Percentiles rank a stretch among this genome's conserved stretches.
Conservation (phyloP, 768 basidiomycete species). For the Cystobasidiopsis lactophilus region DNA sequence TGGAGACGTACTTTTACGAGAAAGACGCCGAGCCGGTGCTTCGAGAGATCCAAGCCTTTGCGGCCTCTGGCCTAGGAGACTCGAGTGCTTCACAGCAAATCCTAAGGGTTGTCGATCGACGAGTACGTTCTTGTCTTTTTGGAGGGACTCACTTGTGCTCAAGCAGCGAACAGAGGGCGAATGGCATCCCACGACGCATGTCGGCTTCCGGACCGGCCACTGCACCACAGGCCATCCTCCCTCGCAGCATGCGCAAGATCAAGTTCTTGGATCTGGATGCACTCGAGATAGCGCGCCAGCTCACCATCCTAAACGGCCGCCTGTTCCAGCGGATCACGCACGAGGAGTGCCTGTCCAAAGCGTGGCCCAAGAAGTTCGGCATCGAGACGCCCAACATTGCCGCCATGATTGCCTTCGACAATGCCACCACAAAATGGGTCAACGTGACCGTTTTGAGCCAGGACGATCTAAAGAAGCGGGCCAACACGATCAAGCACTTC, state of each 20-base stretch:
- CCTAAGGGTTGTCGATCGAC: slow-evolving; percentile 16
- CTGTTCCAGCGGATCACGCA: slow-evolving; percentile 72
- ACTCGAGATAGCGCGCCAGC: slow-evolving; percentile 70
- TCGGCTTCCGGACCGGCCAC: slow-evolving; percentile 19
- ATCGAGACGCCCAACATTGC: slow-evolving; percentile 45
- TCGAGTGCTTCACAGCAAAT: slow-evolving; percentile 15
- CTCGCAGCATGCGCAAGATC: slow-evolving; percentile 48
- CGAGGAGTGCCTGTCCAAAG: slow-evolving; percentile 58
- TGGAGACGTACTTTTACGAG: slow-evolving; percentile 52
- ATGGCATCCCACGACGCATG: slow-evolving; percentile 9
- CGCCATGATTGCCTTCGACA: slow-evolving; percentile 65
- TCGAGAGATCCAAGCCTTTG: slow-evolving; percentile 58
- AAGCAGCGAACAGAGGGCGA: neutral
- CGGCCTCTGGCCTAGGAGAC: slow-evolving; percentile 15
- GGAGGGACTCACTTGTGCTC: neutral
- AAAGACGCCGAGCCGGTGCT: slow-evolving; percentile 67
- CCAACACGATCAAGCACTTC: slow-evolving; percentile 62
- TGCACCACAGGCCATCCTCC: slow-evolving; percentile 50
- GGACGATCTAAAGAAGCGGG: slow-evolving; percentile 65
- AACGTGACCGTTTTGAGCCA: slow-evolving; percentile 54
- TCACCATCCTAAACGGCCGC: slow-evolving; percentile 72
- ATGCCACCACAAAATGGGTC: slow-evolving; percentile 82
- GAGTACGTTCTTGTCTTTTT: slow-evolving; percentile 6
- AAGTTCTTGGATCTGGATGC: slow-evolving; percentile 71
- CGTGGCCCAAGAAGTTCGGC: slow-evolving; percentile 46